Evolutionary conservation across 345 rosid species (phyloP).

Genomic region (Gossypium rotundifolium): DNA sequence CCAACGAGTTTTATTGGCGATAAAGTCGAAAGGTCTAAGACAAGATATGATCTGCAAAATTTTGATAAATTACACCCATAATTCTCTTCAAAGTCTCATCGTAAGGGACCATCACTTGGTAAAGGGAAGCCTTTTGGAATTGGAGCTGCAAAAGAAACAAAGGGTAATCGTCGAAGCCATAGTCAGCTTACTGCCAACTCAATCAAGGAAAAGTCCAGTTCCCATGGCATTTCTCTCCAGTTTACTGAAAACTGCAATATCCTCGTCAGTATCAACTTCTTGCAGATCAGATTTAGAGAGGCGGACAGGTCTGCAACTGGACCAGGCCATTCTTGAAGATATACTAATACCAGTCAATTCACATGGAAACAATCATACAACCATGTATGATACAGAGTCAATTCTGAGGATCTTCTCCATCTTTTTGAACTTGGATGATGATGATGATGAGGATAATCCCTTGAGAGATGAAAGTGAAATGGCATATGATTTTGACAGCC

Average conservation of each 20-base stretch:
- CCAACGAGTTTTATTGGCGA: constrained; percentile 71
- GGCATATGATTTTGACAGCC: constrained; percentile 83
- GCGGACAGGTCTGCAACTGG: constrained; percentile 83
- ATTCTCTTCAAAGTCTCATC: constrained; percentile 70
- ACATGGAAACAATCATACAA: constrained; percentile 44
- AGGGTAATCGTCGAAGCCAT: constrained; percentile 69
- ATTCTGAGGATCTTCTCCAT: constrained; percentile 79
- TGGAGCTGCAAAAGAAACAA: constrained; percentile 75
- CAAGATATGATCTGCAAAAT: constrained; percentile 95
- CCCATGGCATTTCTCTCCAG: constrained; percentile 93
- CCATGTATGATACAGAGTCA: constrained; percentile 76
- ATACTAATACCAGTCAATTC: constrained; percentile 68
- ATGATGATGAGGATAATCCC: constrained; percentile 55
- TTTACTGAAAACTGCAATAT: constrained; percentile 67
- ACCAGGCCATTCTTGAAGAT: constrained; percentile 96
- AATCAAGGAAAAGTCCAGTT: constrained; percentile 78
- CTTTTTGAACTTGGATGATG: constrained; percentile 83
- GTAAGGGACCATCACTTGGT: constrained; percentile 48
- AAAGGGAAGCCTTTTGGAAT: constrained; percentile 51
- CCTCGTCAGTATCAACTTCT: constrained; percentile 50
- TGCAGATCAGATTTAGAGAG: constrained; percentile 81
- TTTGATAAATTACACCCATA: constrained; percentile 72
- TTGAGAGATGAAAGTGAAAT: constrained; percentile 73
- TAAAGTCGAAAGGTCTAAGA: constrained; percentile 81
- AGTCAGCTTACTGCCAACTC: constrained; percentile 72